Base-by-base conservation (phyloP, 768 basidiomycete genomes). In the Amanita pseudoporphyria region DNA sequence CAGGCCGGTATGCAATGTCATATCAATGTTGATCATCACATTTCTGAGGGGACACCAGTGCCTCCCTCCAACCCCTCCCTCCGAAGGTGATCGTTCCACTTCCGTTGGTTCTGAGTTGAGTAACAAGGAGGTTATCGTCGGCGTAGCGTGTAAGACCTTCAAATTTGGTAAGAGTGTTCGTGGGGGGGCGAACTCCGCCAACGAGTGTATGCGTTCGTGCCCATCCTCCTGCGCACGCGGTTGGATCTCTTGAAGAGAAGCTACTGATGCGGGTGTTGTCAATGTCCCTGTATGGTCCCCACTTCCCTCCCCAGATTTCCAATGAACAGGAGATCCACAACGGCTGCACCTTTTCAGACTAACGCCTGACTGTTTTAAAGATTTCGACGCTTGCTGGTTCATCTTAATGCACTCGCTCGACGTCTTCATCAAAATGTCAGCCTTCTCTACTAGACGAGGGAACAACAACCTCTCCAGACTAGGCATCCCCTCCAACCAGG, bases 1-100 rank as follows among this genome's bases (percentile, higher is more conserved):
- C 21, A 77, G 64, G 0, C 74, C 74, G 13, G 62, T 64, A 52
- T 73, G 73, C 2, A 77, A 63, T 3, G 73, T 76, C 3, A 63
- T 66, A 54, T 65, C 69, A 46, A 77, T 68, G 41, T 65, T 71
- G 19, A 76, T 49, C 1, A 59, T 60, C 10, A 72, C 67, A 6
- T 60, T 54, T 21, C 48, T 56, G 6, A 75, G 54, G 13, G 68
- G 69, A 16, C 68, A 57, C 18, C 49, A 42, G 3, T 45, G 21
- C 13, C 42, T 39, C 1, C 24, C 39, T 24, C 41, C 30, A 49
- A 38, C 9, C 28, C 22, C 38, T 19, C 26, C 37, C 33, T 50
- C 39, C 41, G 28, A 28, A 5, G 40, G 45, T 33, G 47, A 47
- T 35, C 52, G 53, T 43, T 54, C 40, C 7, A 3, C 4, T 45